Evolutionary conservation across 495 filamentous ascomycete genomes (phyloP).

Genomic region (Parmelia sp.): DNA sequence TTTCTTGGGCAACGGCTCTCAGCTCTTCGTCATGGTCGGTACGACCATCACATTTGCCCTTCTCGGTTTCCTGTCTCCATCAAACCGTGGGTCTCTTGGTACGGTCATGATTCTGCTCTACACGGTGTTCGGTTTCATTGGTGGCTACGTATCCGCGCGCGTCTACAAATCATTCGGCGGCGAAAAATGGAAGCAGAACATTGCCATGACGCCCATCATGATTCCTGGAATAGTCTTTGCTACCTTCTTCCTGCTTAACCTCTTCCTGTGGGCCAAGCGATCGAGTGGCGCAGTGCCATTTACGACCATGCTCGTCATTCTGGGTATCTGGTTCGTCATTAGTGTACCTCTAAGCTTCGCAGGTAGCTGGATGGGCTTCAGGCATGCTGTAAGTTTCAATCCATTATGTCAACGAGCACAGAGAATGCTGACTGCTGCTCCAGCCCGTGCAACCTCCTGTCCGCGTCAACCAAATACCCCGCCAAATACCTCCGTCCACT

Average conservation of each 20-base stretch:
- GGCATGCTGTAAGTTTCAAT: slow-evolving; percentile 42
- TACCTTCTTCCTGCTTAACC: slow-evolving; percentile 87
- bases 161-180: slow-evolving; percentile 89
- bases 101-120: slow-evolving; percentile 90
- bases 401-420: neutral
- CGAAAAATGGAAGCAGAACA: slow-evolving; percentile 90
- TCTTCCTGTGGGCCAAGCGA: slow-evolving; percentile 88
- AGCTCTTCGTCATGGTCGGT: slow-evolving; percentile 96
- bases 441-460: slow-evolving; percentile 67
- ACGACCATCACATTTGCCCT: slow-evolving; percentile 90
- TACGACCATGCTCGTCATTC: slow-evolving; percentile 88
- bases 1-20: slow-evolving; percentile 86
- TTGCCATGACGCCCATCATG: slow-evolving; percentile 75
- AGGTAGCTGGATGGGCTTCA: slow-evolving; percentile 91
- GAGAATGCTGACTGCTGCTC: neutral
- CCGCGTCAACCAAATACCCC: slow-evolving; percentile 94
- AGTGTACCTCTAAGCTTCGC: slow-evolving; percentile 83
- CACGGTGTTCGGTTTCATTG: slow-evolving; percentile 85
- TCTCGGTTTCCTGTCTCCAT: slow-evolving; percentile 88
- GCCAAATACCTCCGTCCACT: slow-evolving; percentile 79
- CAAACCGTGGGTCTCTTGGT: slow-evolving; percentile 86
- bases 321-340: slow-evolving; percentile 94
- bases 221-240: slow-evolving; percentile 83
- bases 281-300: slow-evolving; percentile 94
- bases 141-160: slow-evolving; percentile 83